Evolutionary conservation across 1,139 yeast species (phyloP), one percentile per base, ranked within the genome.

Genomic region (Hyphopichia wangnamkhiaoensis): DNA sequence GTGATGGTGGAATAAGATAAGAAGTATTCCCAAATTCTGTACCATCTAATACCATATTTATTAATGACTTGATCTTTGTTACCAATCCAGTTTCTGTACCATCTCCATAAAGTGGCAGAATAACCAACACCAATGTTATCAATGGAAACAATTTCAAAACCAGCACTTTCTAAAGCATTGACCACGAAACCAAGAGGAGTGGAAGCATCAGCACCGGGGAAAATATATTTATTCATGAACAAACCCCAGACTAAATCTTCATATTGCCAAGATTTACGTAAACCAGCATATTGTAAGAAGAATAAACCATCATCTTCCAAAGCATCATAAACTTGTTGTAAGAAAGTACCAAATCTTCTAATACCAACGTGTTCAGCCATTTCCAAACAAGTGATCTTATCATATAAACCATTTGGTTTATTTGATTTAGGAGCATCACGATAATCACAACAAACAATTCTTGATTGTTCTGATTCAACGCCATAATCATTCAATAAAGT

Each of bases 311-410:
- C 96, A 58, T 89, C 97, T 54, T 89, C 95, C 60, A 89, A 80
- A 78, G 89, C 80, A 56, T 87, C 87, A 60, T 82, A 77, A 43
- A 88, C 93, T 68, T 89, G 96, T 48, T 72, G 69, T 63, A 89
- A 72, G 71, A 89, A 89, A 28, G 85, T 58, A 37, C 80, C 68
- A 52, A 89, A 85, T 61, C 90, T 84, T 66, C 95, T 82, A 54
- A 89, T 84, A 59, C 97, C 97, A 59, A 89, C 96, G 63, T 89
- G 97, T 74, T 89, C 97, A 31, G 95, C 91, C 97, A 89, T 89
- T 73, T 89, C 96, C 62, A 89, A 76, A 68, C 95, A 86, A 38
- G 95, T 84, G 59, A 89, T 89, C 65, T 89, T 88, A 71, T 89
- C 82, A 67, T 89, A 89, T 63, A 80, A 76, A 44, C 88, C 89